A percentile compares a stretch with the other conserved stretches of the same genome.
These are phyloP conservation scores for Rhodamnia rubescens DNA, from an alignment of 345 rosid genomes.

Conservation along the genomic window DNA sequence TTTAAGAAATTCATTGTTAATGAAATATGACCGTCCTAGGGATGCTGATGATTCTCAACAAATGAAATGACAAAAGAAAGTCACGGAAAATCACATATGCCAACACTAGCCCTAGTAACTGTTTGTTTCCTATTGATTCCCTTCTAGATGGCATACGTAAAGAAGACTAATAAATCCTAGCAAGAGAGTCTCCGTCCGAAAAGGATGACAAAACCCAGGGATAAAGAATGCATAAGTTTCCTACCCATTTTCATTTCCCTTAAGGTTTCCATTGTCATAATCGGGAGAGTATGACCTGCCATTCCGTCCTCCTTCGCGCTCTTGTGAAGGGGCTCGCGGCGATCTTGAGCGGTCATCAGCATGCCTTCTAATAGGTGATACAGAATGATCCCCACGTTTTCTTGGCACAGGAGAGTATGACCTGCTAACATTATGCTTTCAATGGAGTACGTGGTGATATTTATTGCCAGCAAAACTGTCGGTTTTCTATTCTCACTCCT, in stretches of 20 bases:
- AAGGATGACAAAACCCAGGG: neutral
- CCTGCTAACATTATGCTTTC: constrained; percentile 20
- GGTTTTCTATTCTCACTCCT: neutral
- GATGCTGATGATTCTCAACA: neutral
- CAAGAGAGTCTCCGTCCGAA: neutral
- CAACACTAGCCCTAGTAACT: neutral
- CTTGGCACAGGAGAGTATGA: constrained; percentile 78
- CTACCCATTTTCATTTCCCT: constrained; percentile 26
- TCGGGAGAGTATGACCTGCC: constrained; percentile 61
- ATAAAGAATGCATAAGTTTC: neutral
- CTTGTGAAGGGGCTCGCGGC: constrained; percentile 71
- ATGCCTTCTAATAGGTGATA: constrained; percentile 65
- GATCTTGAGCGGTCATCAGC: constrained; percentile 47
- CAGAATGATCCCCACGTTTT: constrained; percentile 44
- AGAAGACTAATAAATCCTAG: neutral
- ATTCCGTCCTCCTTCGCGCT: constrained; percentile 21
- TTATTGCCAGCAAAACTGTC: neutral
- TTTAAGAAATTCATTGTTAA: neutral
- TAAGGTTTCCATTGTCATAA: constrained; percentile 26
- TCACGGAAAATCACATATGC: neutral
- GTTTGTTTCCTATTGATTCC: neutral
- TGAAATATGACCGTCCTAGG: neutral
- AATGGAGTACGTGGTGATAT: neutral
- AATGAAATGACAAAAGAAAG: neutral
- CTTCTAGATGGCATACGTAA: neutral